These are phyloP conservation scores for Cicer arietinum DNA, from an alignment of 306 rosid genomes.

Conservation along the genomic window DNA sequence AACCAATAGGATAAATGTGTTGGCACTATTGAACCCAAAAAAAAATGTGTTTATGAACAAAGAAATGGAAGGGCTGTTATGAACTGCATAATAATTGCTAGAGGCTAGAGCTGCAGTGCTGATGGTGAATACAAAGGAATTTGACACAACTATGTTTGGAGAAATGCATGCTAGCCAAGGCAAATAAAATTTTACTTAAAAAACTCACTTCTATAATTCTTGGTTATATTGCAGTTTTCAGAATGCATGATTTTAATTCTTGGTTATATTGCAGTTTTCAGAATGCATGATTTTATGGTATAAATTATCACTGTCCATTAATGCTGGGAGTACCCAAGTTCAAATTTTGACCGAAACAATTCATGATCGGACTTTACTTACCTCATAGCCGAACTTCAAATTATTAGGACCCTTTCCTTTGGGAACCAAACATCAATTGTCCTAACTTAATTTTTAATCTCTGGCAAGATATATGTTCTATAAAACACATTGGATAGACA, in stretches of 20 bases:
- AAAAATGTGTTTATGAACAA: not conserved
- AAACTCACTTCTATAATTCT: slow-evolving; percentile 51
- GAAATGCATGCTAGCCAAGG: not conserved
- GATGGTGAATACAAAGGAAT: not conserved
- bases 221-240: slow-evolving; percentile 51
- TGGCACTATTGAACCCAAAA: not conserved
- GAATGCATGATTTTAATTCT: too few relatives aligned
- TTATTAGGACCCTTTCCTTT: too few relatives aligned
- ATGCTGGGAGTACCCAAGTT: too few relatives aligned
- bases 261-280: slow-evolving; percentile 51
- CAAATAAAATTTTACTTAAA: not conserved
- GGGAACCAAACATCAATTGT: too few relatives aligned
- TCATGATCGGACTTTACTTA: too few relatives aligned
- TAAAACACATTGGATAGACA: slow-evolving; percentile 22
- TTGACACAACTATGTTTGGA: not conserved
- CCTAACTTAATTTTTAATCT: not conserved
- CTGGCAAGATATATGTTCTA: not conserved
- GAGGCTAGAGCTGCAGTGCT: not conserved
- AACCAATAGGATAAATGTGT: not conserved
- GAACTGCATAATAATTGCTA: not conserved
- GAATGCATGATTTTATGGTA: slow-evolving; percentile 22
- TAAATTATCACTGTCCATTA: not conserved
- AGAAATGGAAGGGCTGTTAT: not conserved
- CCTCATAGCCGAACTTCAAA: too few relatives aligned
- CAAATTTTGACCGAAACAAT: too few relatives aligned